These are phyloP conservation scores for Trichomonas tenax DNA, from an alignment of 208 protist species.

Conservation along the genomic window DNA sequence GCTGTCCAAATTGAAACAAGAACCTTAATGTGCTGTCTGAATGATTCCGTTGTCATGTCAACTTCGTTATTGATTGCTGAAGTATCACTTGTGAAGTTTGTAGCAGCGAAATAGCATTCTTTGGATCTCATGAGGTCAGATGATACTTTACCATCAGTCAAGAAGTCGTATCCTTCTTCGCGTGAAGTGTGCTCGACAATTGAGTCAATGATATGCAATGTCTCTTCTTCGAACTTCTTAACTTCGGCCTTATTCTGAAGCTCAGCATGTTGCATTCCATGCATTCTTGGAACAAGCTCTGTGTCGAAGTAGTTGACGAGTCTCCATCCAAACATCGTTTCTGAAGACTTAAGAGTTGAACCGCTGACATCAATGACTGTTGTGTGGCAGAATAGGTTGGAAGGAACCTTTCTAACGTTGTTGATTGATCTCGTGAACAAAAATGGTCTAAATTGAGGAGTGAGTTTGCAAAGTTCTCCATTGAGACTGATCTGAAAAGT, in stretches of 20 bases:
- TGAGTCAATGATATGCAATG: neutral
- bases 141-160: neutral
- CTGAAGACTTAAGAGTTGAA: neutral
- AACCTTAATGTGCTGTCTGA: neutral
- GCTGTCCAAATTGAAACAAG: neutral
- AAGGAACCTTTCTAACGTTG: neutral
- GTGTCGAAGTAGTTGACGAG: neutral
- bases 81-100: neutral
- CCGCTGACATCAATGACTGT: neutral
- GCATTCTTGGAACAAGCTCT: neutral
- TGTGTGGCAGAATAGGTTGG: neutral
- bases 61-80: neutral
- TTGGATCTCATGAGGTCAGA: neutral
- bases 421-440: neutral
- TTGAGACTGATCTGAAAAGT: neutral
- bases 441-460: neutral
- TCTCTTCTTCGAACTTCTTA: neutral
- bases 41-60: neutral
- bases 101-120: conserved; percentile 15
- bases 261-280: neutral
- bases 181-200: neutral
- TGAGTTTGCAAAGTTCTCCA: neutral
- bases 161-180: neutral
- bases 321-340: neutral
- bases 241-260: neutral